These are phyloP conservation scores for Komagataella phaffii DNA, from an alignment of 805 yeast genomes.

Conservation along the genomic window DNA sequence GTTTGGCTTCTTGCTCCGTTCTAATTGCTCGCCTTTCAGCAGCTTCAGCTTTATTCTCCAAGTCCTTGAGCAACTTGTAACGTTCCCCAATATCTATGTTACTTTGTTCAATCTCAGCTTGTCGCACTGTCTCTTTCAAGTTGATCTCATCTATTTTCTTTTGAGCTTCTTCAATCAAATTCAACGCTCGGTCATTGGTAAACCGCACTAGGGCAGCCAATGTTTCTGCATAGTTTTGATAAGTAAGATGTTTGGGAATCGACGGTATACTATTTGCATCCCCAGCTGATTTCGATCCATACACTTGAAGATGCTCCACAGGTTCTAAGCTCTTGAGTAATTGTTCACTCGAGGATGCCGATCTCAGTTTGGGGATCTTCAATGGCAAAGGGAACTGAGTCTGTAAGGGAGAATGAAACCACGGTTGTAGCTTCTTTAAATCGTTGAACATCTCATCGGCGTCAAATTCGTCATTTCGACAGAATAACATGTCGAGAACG, in stretches of 20 bases:
- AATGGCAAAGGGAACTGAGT: not conserved
- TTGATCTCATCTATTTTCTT: conserved; percentile 14
- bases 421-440: not conserved
- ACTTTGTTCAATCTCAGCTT: conserved; percentile 22
- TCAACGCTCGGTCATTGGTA: not conserved
- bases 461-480: not conserved
- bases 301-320: not conserved
- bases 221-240: not conserved
- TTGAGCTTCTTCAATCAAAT: conserved; percentile 19
- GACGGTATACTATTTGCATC: not conserved
- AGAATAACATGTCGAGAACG: not conserved
- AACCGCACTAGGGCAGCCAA: not conserved
- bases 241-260: not conserved
- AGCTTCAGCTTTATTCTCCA: conserved; percentile 16
- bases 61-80: conserved; percentile 22
- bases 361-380: not conserved
- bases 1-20: conserved; percentile 16
- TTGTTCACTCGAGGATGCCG: not conserved
- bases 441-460: not conserved
- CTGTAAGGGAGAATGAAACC: not conserved
- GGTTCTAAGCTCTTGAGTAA: not conserved
- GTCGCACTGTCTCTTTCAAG: conserved; percentile 10
- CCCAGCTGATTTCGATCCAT: not conserved
- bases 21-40: conserved; percentile 17
- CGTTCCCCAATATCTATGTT: conserved; percentile 25